Evolutionary conservation across 1,284 basidiomycete genomes (phyloP).

Genomic region (Leccinum huronense): DNA sequence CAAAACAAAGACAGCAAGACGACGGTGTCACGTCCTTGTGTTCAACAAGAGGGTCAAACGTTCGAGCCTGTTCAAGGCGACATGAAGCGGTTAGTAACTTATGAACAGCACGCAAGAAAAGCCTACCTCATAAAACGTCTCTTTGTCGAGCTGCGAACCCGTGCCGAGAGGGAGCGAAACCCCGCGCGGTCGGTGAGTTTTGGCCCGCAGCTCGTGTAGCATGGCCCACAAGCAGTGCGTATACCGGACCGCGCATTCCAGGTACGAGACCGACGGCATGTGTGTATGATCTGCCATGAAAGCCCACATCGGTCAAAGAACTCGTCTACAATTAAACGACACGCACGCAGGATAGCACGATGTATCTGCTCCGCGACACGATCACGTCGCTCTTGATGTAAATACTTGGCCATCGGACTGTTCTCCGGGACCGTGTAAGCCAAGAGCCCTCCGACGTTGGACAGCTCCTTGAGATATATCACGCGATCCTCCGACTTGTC

Average conservation of each 20-base stretch:
- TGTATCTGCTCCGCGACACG: conserved; percentile 85
- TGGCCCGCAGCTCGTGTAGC: conserved; percentile 49
- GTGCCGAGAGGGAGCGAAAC: conserved; percentile 21
- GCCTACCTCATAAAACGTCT: conserved; percentile 27
- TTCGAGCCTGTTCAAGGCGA: conserved; percentile 32
- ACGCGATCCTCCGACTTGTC: conserved; percentile 51
- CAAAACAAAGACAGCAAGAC: conserved; percentile 4
- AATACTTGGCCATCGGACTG: conserved; percentile 66
- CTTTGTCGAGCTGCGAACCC: conserved; percentile 27
- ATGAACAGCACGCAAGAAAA: background rate
- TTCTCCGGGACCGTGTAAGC: conserved; percentile 74
- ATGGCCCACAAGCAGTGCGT: conserved; percentile 56
- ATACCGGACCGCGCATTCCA: conserved; percentile 63
- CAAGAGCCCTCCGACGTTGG: conserved; percentile 70
- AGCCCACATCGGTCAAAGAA: conserved; percentile 5
- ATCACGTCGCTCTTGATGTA: conserved; percentile 70
- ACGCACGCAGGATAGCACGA: conserved; percentile 75
- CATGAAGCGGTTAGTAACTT: background rate
- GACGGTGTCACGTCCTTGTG: conserved; percentile 36
- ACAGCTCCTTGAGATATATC: conserved; percentile 66
- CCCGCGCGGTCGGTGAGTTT: conserved; percentile 44
- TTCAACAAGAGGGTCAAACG: conserved; percentile 53
- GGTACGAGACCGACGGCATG: conserved; percentile 51
- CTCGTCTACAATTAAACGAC: background rate
- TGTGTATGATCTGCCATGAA: conserved; percentile 47